Base-by-base conservation (phyloP, 495 filamentous ascomycete species). In the Lindgomyces ingoldianus region DNA sequence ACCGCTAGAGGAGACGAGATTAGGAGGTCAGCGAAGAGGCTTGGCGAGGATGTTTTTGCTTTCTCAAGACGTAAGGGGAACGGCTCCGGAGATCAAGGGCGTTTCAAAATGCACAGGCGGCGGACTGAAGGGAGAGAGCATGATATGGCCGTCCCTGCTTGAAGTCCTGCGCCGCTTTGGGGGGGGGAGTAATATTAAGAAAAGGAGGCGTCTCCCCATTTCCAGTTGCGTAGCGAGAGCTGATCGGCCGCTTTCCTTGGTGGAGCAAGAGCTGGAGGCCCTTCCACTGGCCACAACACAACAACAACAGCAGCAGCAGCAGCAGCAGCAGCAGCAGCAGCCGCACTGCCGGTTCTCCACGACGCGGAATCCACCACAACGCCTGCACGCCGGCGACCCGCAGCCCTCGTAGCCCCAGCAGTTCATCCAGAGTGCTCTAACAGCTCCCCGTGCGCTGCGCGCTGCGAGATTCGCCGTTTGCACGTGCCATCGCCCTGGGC, bases 51-150 rank as follows among this genome's bases (percentile, higher is more conserved):
- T 9, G 50, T 45, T 33, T n/a, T 24, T n/a, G 3, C 49, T 42
- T 48, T 45, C 8, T 9, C 24, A 26, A 36, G 55, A 55, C 47
- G 47, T 25, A 54, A 60, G 65, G 54, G 65, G 53, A n/a, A 26
- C 30, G 33, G 24, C 6, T n/a, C 21, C 25, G 26, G 55, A 39
- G 19, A 4, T 57, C 50, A 54, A 62, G 41, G 47, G 33, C n/a
- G 65, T 54, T 68, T 59, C 65, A 59, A 51, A n/a, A 49, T 29
- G 55, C 47, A 58, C 65, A 68, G 14, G 47, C 44, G 11, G 18
- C 19, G 12, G 33, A 52, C 21, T 22, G 62, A 50, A 19, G 16
- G 47, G 46, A 27, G 45, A 30, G 54, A 30, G 62, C 54, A 59
- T 58, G 54, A 59, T 57, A 57, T 22, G 62, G 45, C 18, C 3